A percentile compares a stretch with the other conserved stretches of the same genome.
Evolutionary conservation across 805 yeast species (phyloP).

Genomic region (Metschnikowia aberdeeniae): DNA sequence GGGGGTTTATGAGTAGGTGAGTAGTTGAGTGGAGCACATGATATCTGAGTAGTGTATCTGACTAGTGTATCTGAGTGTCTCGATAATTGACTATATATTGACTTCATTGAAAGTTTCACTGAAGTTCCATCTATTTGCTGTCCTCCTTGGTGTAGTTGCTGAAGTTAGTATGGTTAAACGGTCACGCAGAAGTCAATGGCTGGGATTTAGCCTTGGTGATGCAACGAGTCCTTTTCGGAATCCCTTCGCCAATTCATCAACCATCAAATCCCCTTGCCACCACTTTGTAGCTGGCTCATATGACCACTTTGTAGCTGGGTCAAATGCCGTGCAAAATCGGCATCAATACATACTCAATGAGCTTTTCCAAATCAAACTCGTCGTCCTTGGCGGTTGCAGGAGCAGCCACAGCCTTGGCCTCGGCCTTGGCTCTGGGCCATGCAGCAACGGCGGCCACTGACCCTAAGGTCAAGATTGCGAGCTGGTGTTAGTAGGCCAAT

Average conservation of each 20-base stretch:
- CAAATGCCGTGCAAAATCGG: background rate
- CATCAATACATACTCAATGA: conserved; percentile 34
- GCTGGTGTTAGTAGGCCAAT: conserved; percentile 25
- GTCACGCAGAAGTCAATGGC: background rate
- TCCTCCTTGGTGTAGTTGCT: conserved; percentile 43
- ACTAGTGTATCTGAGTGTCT: too few relatives aligned
- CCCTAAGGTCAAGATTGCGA: conserved; percentile 38
- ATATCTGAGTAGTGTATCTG: too few relatives aligned
- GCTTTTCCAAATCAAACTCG: conserved; percentile 42
- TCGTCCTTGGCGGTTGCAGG: conserved; percentile 29
- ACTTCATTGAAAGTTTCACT: too few relatives aligned
- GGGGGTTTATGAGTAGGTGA: too few relatives aligned
- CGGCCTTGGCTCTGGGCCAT: conserved; percentile 31
- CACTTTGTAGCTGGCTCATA: too few relatives aligned
- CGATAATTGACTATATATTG: too few relatives aligned
- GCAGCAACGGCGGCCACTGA: conserved; percentile 36
- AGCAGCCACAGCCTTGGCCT: conserved; percentile 22
- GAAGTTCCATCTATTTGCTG: conserved; percentile 22
- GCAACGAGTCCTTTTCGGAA: too few relatives aligned
- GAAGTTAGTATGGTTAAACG: conserved; percentile 13
- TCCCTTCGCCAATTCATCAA: too few relatives aligned
- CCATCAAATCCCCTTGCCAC: too few relatives aligned
- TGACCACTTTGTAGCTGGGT: background rate
- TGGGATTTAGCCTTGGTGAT: too few relatives aligned
- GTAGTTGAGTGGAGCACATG: too few relatives aligned